phyloP scores from a whole-genome alignment of 306 rosid species.

The Fragaria ananassa region DNA sequence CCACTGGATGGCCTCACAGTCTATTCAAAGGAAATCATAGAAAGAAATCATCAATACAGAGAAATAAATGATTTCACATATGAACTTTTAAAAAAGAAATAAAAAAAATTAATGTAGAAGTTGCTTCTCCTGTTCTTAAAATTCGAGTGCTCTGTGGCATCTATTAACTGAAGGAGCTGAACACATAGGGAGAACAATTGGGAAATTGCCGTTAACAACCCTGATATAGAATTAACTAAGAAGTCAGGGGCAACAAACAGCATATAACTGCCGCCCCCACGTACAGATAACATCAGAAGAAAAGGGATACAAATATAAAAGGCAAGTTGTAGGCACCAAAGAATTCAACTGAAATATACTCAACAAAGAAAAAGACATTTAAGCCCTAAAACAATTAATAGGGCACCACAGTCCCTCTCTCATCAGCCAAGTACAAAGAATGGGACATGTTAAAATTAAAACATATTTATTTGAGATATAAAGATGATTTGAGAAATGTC shows the following conservation, averaged over 20 bases:
- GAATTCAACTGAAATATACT: slow-evolving; percentile 2
- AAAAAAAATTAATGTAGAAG: slow-evolving; percentile 10
- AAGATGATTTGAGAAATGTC: not conserved
- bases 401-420: not conserved
- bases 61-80: not conserved
- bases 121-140: slow-evolving; percentile 17
- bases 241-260: slow-evolving; percentile 5
- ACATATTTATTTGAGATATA: not conserved
- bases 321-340: not conserved
- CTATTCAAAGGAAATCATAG: slow-evolving; percentile 43
- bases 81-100: not conserved
- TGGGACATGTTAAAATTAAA: not conserved
- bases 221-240: not conserved
- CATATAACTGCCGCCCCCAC: not conserved
- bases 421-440: slow-evolving; percentile 1
- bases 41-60: slow-evolving; percentile 32
- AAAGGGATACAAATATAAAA: not conserved
- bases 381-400: not conserved
- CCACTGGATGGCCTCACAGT: slow-evolving; percentile 77
- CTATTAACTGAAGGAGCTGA: slow-evolving; percentile 10
- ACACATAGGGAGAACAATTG: not conserved
- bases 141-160: slow-evolving; percentile 8
- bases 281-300: not conserved
- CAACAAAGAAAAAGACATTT: not conserved
- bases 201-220: not conserved